Evolutionary conservation across 257 asterid genomes (phyloP), one percentile per base, ranked within the genome.

Genomic region (Gardenia jasminoides): DNA sequence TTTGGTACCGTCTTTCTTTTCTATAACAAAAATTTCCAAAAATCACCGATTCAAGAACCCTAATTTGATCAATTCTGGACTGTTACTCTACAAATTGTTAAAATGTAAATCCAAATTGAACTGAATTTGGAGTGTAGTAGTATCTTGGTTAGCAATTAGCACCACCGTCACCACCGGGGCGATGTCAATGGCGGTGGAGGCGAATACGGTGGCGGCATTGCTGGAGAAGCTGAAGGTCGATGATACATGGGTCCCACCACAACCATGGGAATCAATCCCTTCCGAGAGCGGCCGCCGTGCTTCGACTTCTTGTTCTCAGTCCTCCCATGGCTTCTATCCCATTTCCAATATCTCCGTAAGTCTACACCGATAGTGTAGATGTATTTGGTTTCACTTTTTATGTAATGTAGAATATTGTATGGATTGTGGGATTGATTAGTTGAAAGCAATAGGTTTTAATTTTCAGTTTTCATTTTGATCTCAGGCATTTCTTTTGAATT

Each of bases 251-350:
- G 72, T 92, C 24, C 91, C 90, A 22, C 89, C 98, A 20, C 82
- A 89, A 85, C 92, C 94, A 17, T 92, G 98, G 98, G 98, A 94
- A 70, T 94, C 94, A 30, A 50, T 88, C 50, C 83, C 93, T 75
- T 84, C 93, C 43, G 91, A 85, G 77, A 82, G 86, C 79, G 91
- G 88, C 84, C 72, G 67, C 75, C 17, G 11, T 2, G 36, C 43
- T 28, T 56, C 87, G 56, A 84, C 79, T 46, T 73, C 87, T 46
- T 77, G 81, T 8, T 58, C 87, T 43, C 83, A 41, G 44, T 72
- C 89, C 50, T 41, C 90, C n/a, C 73, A 86, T 70, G 80, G 74
- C 82, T 84, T 78, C 43, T 87, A 87, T 79, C 24, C 90, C 48
- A 84, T 87, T 83, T 86, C 96, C 17, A 70, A 84, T 36, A 86